Evolutionary conservation across 257 asterid species (phyloP), one percentile per base, ranked within the genome.

Genomic region (Jacaranda mimosifolia): DNA sequence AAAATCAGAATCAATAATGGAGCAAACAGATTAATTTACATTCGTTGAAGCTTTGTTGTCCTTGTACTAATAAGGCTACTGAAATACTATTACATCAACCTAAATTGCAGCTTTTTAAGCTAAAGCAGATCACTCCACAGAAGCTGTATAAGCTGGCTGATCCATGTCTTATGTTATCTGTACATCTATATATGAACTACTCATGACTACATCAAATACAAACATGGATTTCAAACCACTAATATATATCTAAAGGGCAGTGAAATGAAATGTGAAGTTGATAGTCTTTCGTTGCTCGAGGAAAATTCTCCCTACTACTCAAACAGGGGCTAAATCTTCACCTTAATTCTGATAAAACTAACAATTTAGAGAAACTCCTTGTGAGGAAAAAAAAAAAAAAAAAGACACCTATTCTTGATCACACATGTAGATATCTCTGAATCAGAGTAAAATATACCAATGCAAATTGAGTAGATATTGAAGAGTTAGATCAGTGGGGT

Each of bases 151-250:
- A 45, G 13, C 56, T 51, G 56, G 17, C 51, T 13, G 56, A 57
- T 32, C 82, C 79, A 79, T 69, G 40, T 57, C 65, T 42, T 13
- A 15, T 70, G 9, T 48, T 49, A 82, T 79, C 56, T 79, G 68
- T 67, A 69, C 78, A 78, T 45, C 74, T 62, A 77, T 10, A 43
- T 69, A 59, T 36, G 2, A 26, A 58, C n/a, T n/a, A 68, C 26
- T 66, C 26, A 36, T 42, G 57, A 7, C 8, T 36, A 59, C 55
- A 58, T 21, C n/a, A 26, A 26, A 13, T 6, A 52, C 55, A 56
- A 72, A 56, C 0, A 35, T 48, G 64, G 26, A 39, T 63, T 53
- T 40, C 66, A 53, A 70, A 8, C 46, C 6, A 42, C 6, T 14
- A n/a, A 38, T 19, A 19, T 49, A 12, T 36, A 77, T 68, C 71